Conservation (phyloP, 2,329 filamentous ascomycete species). For the Myotisia sp. region DNA sequence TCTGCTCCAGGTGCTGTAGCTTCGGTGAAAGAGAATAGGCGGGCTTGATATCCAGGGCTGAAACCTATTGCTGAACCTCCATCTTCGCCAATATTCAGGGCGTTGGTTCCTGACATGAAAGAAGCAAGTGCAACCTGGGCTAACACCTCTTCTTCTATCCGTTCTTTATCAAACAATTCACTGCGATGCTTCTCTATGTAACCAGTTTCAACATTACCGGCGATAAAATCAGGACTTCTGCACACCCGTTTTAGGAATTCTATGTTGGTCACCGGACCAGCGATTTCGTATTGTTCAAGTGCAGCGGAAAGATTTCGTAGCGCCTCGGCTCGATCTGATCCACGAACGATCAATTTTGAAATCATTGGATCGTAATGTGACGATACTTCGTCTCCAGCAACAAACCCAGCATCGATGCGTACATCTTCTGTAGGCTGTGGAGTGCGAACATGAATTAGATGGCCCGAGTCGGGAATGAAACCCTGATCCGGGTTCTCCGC, state of each 20-base stretch:
- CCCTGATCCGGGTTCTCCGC: conserved; percentile 84
- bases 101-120: conserved; percentile 35
- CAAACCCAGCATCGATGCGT: conserved; percentile 85
- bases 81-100: conserved; percentile 17
- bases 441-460: conserved; percentile 66
- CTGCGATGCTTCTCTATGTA: conserved; percentile 82
- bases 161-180: conserved; percentile 56
- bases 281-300: conserved; percentile 78
- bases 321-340: conserved; percentile 60
- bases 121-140: conserved; percentile 76
- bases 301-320: conserved; percentile 70
- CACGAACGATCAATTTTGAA: conserved; percentile 87
- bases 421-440: conserved; percentile 57
- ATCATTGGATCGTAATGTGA: conserved; percentile 99
- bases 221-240: conserved; percentile 64
- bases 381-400: conserved; percentile 79
- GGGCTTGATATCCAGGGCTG: conserved; percentile 47
- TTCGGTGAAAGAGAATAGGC: conserved; percentile 44
- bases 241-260: conserved; percentile 89
- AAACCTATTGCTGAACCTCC: conserved; percentile 40
- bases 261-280: conserved; percentile 85
- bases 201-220: conserved; percentile 82
- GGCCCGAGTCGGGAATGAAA: conserved; percentile 88
- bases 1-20: conserved; percentile 30
- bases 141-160: conserved; percentile 57